Percentiles rank a stretch among this genome's conserved stretches.
phyloP scores from a whole-genome alignment of 1,139 yeast genomes.

The Geotrichum klebahnii region DNA sequence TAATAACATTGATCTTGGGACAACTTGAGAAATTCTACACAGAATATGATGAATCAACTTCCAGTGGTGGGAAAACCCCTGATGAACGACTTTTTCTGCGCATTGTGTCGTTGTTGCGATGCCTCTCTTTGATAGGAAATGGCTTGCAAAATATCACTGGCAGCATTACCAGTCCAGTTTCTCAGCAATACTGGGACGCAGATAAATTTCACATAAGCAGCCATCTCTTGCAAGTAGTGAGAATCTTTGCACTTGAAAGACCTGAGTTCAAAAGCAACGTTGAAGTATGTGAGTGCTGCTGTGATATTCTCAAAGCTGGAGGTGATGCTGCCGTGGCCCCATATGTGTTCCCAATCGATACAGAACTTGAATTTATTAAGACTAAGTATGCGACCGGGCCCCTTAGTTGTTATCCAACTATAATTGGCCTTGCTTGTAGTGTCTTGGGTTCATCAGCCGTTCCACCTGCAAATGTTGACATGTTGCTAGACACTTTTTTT shows the following conservation, averaged over 20 bases:
- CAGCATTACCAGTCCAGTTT: constrained; percentile 19
- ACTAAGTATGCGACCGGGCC: constrained; percentile 25
- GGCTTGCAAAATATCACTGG: constrained; percentile 44
- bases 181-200: constrained; percentile 38
- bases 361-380: constrained; percentile 50
- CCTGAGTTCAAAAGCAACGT: constrained; percentile 40
- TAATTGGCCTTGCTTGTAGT: constrained; percentile 23
- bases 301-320: constrained; percentile 54
- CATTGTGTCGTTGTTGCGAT: constrained; percentile 50
- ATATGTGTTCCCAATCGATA: constrained; percentile 32
- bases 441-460: constrained; percentile 6
- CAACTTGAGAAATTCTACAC: constrained; percentile 21
- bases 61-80: constrained; percentile 13
- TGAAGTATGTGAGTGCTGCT: constrained; percentile 52
- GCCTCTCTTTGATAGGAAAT: constrained; percentile 63
- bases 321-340: constrained; percentile 19
- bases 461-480: constrained; percentile 20
- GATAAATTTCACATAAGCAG: constrained; percentile 46
- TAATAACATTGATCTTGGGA: constrained; percentile 28
- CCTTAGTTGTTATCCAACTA: constrained; percentile 19
- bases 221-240: constrained; percentile 43
- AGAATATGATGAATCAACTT: constrained; percentile 17
- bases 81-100: constrained; percentile 20
- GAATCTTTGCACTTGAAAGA: constrained; percentile 44
- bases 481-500: constrained; percentile 29